Evolutionary conservation across 352 stramenopile genomes (phyloP).

Genomic region (Pythium dissotocum): DNA sequence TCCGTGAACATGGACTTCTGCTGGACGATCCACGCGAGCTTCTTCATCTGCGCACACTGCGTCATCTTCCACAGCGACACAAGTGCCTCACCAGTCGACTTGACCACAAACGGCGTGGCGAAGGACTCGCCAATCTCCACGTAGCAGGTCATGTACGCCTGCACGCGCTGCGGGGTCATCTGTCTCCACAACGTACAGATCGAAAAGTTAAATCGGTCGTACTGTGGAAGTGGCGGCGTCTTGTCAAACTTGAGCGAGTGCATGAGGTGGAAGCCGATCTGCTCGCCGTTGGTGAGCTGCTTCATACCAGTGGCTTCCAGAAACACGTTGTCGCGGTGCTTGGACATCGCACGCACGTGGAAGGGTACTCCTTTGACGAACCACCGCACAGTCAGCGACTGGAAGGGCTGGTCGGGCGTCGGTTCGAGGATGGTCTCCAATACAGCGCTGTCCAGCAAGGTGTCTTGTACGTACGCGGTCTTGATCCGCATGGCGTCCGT

Average conservation of each 20-base stretch:
- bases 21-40: conserved; percentile 46
- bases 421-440: conserved; percentile 44
- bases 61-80: conserved; percentile 33
- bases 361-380: conserved; percentile 47
- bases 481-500: conserved; percentile 52
- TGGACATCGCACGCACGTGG: conserved; percentile 37
- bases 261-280: conserved; percentile 57
- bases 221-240: conserved; percentile 36
- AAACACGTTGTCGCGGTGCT: conserved; percentile 57
- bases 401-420: conserved; percentile 43
- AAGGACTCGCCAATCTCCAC: conserved; percentile 41
- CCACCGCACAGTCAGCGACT: conserved; percentile 58
- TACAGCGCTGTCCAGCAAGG: conserved; percentile 45
- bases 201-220: conserved; percentile 52
- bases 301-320: conserved; percentile 55
- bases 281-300: conserved; percentile 39
- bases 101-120: conserved; percentile 35
- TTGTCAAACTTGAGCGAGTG: conserved; percentile 62
- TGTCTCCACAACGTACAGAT: conserved; percentile 50
- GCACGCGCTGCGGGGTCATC: conserved; percentile 10
- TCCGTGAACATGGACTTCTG: neutral
- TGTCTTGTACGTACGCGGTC: conserved; percentile 45
- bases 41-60: conserved; percentile 56
- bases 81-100: conserved; percentile 38
- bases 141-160: conserved; percentile 39